Percentiles rank a stretch among this genome's conserved stretches.
These are phyloP conservation scores for Eutrema heterophyllum DNA, from an alignment of 345 rosid genomes.

Conservation along the genomic window DNA sequence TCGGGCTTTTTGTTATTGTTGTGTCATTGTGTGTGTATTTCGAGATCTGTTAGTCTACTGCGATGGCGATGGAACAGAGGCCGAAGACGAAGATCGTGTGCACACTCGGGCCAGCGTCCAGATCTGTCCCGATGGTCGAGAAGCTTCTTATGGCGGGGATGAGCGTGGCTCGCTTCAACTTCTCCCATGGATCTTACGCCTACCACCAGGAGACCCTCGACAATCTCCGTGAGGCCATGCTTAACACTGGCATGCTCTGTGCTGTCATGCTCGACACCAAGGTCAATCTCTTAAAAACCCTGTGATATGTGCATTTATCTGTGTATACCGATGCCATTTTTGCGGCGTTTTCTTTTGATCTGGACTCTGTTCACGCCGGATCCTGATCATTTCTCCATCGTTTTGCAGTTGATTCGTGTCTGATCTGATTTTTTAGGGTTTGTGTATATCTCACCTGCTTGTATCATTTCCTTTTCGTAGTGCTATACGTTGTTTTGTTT, in stretches of 20 bases:
- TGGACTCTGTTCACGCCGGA: background rate
- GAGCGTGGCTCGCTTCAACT: conserved; percentile 98
- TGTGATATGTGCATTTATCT: background rate
- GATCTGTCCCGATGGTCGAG: conserved; percentile 77
- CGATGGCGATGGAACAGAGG: conserved; percentile 45
- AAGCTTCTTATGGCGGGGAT: conserved; percentile 86
- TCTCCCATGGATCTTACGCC: conserved; percentile 93
- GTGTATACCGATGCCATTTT: background rate
- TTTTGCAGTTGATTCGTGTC: background rate
- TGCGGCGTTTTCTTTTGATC: background rate
- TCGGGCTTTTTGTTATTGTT: background rate
- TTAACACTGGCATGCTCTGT: conserved; percentile 80
- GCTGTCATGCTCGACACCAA: conserved; percentile 99
- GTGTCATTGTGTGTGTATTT: background rate
- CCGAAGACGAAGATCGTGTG: conserved; percentile 96
- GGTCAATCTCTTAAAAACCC: conserved; percentile 24
- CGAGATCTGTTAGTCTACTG: background rate
- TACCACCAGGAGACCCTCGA: conserved; percentile 95
- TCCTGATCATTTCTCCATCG: conserved; percentile 11
- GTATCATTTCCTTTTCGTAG: too few species aligned
- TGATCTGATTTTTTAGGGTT: conserved; percentile 20
- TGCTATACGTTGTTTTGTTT: conserved; percentile 11
- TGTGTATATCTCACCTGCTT: background rate
- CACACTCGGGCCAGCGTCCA: conserved; percentile 86
- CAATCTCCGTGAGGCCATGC: conserved; percentile 79